A percentile compares a stretch with the other conserved stretches of the same genome.
Evolutionary conservation across 2,329 filamentous ascomycete species (phyloP).

Genomic region (Davidsoniella virescens): DNA sequence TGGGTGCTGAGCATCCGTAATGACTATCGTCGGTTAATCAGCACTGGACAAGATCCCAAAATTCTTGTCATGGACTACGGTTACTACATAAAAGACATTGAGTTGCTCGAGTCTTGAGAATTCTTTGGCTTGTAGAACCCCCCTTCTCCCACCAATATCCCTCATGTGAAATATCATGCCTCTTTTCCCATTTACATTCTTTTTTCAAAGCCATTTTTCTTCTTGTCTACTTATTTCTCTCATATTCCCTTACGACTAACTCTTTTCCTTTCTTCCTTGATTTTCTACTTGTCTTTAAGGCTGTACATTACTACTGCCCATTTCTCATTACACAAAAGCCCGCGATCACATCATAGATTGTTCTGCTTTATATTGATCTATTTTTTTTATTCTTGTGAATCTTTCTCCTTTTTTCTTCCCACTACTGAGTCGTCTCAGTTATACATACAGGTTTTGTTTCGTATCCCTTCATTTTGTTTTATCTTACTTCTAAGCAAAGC

Average conservation of each 20-base stretch:
- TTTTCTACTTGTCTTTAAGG: background rate
- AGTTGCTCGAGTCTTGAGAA: slow-evolving; percentile 29
- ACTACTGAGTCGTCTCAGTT: background rate
- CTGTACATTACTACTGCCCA: background rate
- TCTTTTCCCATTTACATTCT: background rate
- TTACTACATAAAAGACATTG: slow-evolving; percentile 39
- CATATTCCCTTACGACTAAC: background rate
- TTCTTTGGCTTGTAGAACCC: too few relatives aligned
- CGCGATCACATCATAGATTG: background rate
- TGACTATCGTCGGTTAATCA: slow-evolving; percentile 87
- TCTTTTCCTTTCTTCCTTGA: background rate
- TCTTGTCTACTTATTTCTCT: slow-evolving; percentile 1
- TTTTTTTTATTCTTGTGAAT: background rate
- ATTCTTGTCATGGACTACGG: slow-evolving; percentile 92
- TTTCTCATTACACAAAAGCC: background rate
- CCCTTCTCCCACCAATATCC: too few relatives aligned
- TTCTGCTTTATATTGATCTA: background rate
- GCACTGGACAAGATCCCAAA: slow-evolving; percentile 84
- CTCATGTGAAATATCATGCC: background rate
- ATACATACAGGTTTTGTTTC: background rate
- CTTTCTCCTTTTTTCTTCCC: background rate
- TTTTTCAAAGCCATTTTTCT: background rate
- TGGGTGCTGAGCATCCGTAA: slow-evolving; percentile 96
- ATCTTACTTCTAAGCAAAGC: too few relatives aligned
- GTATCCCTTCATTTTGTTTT: background rate